These are phyloP conservation scores for Bryoerythrophyllum caledonicum DNA, from an alignment of 225 moss, liverwort and hornwort genomes.

Conservation along the genomic window DNA sequence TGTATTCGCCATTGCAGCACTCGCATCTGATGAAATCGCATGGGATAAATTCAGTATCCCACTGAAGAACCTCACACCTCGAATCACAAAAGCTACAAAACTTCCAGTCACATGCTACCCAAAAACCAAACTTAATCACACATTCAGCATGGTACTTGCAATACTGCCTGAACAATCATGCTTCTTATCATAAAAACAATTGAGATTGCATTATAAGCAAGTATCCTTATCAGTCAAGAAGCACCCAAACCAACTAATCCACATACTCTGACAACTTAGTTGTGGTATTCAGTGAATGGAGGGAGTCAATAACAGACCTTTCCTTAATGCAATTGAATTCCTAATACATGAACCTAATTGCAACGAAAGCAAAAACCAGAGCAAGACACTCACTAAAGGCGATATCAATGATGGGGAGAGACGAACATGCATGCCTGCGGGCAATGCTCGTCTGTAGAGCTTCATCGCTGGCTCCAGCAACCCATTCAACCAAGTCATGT, in stretches of 20 bases:
- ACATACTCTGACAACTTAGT: no score
- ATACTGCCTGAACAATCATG: neutral
- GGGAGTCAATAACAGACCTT: no score
- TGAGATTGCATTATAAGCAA: neutral
- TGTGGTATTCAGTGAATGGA: no score
- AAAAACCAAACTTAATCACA: neutral
- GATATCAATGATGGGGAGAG: constrained; percentile 41
- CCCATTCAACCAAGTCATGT: constrained; percentile 50
- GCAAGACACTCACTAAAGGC: constrained; percentile 49
- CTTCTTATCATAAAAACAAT: neutral
- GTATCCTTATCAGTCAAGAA: neutral
- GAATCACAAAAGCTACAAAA: neutral
- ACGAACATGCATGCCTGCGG: constrained; percentile 57
- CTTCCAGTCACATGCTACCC: neutral
- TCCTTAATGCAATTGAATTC: neutral
- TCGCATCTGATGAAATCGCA: constrained; percentile 45
- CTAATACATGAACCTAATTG: neutral
- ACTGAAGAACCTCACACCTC: neutral
- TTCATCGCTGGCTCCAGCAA: constrained; percentile 61
- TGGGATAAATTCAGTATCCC: constrained; percentile 8
- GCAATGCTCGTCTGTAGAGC: constrained; percentile 61
- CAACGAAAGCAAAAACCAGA: constrained; percentile 20
- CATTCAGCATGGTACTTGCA: constrained; percentile 16
- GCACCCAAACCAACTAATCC: neutral
- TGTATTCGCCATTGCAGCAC: constrained; percentile 52